Percentiles rank a stretch among this genome's conserved stretches.
phyloP scores from a whole-genome alignment of 495 filamentous ascomycete species.

The Aspergillus conjunctus region DNA sequence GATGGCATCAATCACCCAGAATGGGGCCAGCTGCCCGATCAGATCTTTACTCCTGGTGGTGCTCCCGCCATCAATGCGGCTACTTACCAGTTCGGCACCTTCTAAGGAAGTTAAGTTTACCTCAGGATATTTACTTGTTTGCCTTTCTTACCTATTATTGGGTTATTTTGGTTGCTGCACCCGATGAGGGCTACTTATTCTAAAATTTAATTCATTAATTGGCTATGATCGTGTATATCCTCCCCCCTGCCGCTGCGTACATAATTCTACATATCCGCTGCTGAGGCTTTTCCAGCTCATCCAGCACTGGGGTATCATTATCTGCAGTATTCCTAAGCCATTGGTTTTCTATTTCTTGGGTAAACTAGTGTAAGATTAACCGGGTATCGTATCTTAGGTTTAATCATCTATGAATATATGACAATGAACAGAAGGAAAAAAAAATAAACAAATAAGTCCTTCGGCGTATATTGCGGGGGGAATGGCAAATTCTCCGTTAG shows the following conservation, averaged over 20 bases:
- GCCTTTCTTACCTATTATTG: no score
- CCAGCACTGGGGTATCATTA: neutral
- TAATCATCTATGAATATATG: neutral
- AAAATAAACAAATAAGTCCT: no score
- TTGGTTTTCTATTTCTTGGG: neutral
- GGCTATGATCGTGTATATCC: neutral
- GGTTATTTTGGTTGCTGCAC: no score
- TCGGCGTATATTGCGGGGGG: no score
- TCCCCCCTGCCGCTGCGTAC: neutral
- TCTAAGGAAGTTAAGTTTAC: constrained; percentile 10
- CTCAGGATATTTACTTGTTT: no score
- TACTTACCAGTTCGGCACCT: constrained; percentile 60
- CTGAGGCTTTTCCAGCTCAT: neutral
- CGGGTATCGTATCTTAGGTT: constrained; percentile 13
- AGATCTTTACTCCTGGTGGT: constrained; percentile 65
- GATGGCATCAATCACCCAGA: constrained; percentile 79
- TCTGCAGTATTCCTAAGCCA: neutral
- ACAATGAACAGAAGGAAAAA: neutral
- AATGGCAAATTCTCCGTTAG: no score
- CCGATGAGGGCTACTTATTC: no score
- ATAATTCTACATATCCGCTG: neutral
- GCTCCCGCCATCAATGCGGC: constrained; percentile 65
- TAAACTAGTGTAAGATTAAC: constrained; percentile 3
- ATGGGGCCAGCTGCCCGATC: constrained; percentile 63
- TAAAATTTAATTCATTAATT: constrained; percentile 1